A percentile compares a stretch with the other conserved stretches of the same genome.
Conservation (phyloP, 139 green algal genomes). For the Chlamydomonas schloesseri region DNA sequence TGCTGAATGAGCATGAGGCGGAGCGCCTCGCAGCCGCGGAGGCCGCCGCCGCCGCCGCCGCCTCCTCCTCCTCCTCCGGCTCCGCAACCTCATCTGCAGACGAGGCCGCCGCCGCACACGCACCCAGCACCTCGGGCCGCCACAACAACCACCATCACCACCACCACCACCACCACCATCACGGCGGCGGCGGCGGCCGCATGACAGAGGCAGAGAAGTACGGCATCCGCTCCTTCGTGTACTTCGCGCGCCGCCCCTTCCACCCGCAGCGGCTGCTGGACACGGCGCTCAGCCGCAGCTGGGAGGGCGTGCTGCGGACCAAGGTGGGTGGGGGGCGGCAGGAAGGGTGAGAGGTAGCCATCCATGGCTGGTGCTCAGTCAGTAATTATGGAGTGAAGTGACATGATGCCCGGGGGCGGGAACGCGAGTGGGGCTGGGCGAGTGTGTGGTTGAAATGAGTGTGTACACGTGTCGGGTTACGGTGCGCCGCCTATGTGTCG, state of each 20-base stretch:
- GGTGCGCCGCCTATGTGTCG: too few relatives aligned
- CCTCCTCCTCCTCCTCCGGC: too few relatives aligned
- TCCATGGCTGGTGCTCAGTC: too few relatives aligned
- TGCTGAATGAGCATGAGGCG: constrained; percentile 60
- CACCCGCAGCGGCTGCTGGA: constrained; percentile 66
- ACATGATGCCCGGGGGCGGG: too few relatives aligned
- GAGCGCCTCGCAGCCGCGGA: background rate
- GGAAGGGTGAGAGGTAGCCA: too few relatives aligned
- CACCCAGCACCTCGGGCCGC: constrained; percentile 8
- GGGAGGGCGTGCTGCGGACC: constrained; percentile 67
- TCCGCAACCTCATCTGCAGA: background rate
- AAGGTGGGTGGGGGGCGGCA: constrained; percentile 48
- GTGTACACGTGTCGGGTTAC: too few relatives aligned
- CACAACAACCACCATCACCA: background rate
- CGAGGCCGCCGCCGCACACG: background rate
- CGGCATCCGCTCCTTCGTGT: constrained; percentile 73
- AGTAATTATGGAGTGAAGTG: too few relatives aligned
- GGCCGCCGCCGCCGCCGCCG: too few relatives aligned
- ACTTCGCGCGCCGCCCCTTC: constrained; percentile 69
- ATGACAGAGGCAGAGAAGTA: constrained; percentile 61
- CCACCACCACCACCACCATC: constrained; percentile 40
- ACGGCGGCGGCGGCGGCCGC: constrained; percentile 5
- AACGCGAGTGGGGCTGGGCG: too few relatives aligned
- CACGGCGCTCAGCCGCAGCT: constrained; percentile 51
- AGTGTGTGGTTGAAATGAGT: too few relatives aligned